Base-by-base conservation (phyloP, 371 early-diverging fungal genomes). In the Apophysomyces sp. region DNA sequence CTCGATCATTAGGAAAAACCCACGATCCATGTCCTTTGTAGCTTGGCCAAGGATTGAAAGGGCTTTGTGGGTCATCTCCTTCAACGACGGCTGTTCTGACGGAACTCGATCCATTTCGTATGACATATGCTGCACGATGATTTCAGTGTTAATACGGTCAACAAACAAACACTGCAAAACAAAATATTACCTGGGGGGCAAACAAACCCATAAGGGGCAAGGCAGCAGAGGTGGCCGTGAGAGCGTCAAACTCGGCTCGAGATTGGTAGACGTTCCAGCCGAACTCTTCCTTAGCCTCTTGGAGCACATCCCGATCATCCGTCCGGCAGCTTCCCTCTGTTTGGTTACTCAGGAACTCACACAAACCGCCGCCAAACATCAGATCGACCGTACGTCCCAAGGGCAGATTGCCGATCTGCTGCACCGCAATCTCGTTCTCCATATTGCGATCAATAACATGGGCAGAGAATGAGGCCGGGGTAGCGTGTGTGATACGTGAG, bases 401-500 rank as follows among this genome's bases (percentile, higher is more conserved):
- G 11, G 90, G 81, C 71, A 88, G 86, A 62, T 92, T 76, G 40
- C 97, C 97, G 30, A 96, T 86, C 71, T 95, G 91, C 41, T 96
- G 93, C 53, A 80, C 74, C n/a, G 97, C 96, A 74, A 98, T 98
- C 27, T 81, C 73, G 40, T 88, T 76, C 74, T 96, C 91, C 80
- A 85, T 78, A 52, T 89, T 86, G 16, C 97, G 85, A 68, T 82
- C 66, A 15, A 69, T 68, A 8, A 93, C 92, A 65, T 98, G 98
- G 1, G 98, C 82, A 11, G 89, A 88, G 59, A 92, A 93, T 1
- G 91, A 72, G 4, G 85, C 89, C 0, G 92, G 90, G 7, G 89
- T 93, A 44, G 95, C 98, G 67, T 98, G 94, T 2, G 98, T 97
- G 49, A 98, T 87, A 55, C 97, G 86, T 13, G 91, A 91, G 12